phyloP scores from a whole-genome alignment of 345 rosid genomes.

The Ailanthus altissimus region DNA sequence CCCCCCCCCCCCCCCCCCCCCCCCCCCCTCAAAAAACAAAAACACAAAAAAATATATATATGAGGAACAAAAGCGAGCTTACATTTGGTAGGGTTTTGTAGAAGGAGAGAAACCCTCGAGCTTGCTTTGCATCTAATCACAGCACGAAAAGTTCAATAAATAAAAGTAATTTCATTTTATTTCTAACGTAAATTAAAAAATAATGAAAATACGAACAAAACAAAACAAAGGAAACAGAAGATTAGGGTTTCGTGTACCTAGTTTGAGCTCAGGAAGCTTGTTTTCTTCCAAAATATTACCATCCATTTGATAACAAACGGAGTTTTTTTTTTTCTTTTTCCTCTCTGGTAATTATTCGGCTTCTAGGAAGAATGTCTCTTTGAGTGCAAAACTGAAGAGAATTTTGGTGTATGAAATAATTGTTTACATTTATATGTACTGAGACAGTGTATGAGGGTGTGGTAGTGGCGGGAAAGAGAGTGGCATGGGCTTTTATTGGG shows the following conservation, averaged over 20 bases:
- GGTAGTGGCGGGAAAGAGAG: conserved; percentile 61
- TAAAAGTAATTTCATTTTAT: conserved; percentile 25
- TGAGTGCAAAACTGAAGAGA: background rate
- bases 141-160: background rate
- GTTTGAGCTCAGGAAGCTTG: conserved; percentile 91
- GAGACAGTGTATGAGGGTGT: no score
- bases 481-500: conserved; percentile 32
- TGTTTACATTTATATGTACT: no score
- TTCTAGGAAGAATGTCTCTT: background rate
- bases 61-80: conserved; percentile 29
- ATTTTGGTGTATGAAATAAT: no score
- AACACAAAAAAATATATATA: conserved; percentile 6
- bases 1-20: no score
- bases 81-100: conserved; percentile 87
- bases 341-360: background rate
- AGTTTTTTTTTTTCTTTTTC: background rate
- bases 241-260: conserved; percentile 56
- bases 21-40: no score
- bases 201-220: background rate
- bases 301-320: conserved; percentile 44
- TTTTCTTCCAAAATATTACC: conserved; percentile 47
- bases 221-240: background rate
- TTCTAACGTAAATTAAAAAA: conserved; percentile 18
- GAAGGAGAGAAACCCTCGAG: conserved; percentile 95
- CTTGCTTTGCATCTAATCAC: conserved; percentile 79